These are phyloP conservation scores for Suillus sp. DNA, from an alignment of 768 basidiomycete genomes.

Conservation along the genomic window DNA sequence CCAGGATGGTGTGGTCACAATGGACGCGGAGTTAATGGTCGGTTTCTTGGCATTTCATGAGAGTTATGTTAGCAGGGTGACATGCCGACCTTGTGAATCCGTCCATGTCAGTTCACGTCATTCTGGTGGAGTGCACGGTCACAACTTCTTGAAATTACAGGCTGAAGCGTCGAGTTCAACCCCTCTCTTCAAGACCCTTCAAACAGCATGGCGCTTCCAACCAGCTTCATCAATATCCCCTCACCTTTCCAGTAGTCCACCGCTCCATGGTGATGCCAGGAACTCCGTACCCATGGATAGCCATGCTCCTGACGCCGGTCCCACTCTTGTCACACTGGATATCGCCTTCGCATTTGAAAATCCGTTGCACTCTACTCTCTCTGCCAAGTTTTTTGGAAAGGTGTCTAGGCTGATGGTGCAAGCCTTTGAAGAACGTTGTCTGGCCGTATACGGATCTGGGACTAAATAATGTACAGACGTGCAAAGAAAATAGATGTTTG, in stretches of 20 bases:
- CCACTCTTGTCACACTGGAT: constrained; percentile 85
- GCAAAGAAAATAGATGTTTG: neutral
- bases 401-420: constrained; percentile 88
- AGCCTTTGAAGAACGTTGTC: constrained; percentile 88
- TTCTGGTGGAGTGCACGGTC: constrained; percentile 5
- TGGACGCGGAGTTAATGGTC: constrained; percentile 86
- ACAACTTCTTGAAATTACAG: constrained; percentile 38
- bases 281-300: neutral
- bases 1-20: constrained; percentile 42
- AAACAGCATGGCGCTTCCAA: constrained; percentile 75
- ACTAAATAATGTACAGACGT: constrained; percentile 19
- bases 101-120: constrained; percentile 59
- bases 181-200: constrained; percentile 71
- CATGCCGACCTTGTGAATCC: constrained; percentile 72
- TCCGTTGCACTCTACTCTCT: constrained; percentile 83
- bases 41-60: constrained; percentile 89
- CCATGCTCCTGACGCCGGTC: constrained; percentile 32
- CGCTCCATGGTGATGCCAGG: constrained; percentile 11
- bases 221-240: constrained; percentile 50
- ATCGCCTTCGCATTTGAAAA: constrained; percentile 86
- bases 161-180: constrained; percentile 72
- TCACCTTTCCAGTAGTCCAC: constrained; percentile 33
- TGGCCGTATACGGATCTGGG: constrained; percentile 64
- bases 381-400: constrained; percentile 81
- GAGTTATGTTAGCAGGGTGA: constrained; percentile 84